Evolutionary conservation across 352 stramenopile genomes (phyloP), one percentile per base, ranked within the genome.

Genomic region (Phytopythium cucurbitacearum): DNA sequence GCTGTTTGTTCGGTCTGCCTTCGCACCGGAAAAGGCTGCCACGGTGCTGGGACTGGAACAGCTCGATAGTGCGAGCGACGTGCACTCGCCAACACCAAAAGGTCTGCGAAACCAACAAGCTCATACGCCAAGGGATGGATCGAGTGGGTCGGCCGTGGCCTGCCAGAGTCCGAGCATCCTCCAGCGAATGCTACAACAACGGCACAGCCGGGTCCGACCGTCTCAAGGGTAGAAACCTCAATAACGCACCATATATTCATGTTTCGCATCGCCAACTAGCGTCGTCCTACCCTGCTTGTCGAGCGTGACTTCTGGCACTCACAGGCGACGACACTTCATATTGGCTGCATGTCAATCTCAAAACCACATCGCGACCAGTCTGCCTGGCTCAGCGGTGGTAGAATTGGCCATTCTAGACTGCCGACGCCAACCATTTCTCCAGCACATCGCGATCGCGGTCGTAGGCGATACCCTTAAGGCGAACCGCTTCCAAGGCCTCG

Each of bases 171-270:
- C 62, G 3, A 84, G 72, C 34, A 86, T 84, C 44, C 49, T 86
- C 13, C 75, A 86, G 53, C 75, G 75, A 8, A 86, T 86, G 72
- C 64, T 86, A 1, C 37, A 67, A 9, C 75, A 86, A 34, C 67
- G 75, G 9, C 64, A 83, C 49, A 83, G 80, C 15, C 75, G 72
- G n/a, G 64, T 86, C 33, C 40, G 70, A 7, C 72, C 58, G 35
- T 37, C 38, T 3, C 48, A 64, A 28, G 51, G 35, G 13, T 64
- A 54, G 52, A 40, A 32, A 40, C 2, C 47, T 36, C 42, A 40
- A 44, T 7, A 33, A 40, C 4, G 39, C 9, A 21, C 39, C 36
- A 33, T 33, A 7, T 45, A 13, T 16, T 45, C 32, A 16, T 33
- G 7, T 45, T 7, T 28, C 3, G 41, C n/a, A 47, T 32, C 43